phyloP scores from a whole-genome alignment of 352 stramenopile species.

The Globisporangium acanthophoron region DNA sequence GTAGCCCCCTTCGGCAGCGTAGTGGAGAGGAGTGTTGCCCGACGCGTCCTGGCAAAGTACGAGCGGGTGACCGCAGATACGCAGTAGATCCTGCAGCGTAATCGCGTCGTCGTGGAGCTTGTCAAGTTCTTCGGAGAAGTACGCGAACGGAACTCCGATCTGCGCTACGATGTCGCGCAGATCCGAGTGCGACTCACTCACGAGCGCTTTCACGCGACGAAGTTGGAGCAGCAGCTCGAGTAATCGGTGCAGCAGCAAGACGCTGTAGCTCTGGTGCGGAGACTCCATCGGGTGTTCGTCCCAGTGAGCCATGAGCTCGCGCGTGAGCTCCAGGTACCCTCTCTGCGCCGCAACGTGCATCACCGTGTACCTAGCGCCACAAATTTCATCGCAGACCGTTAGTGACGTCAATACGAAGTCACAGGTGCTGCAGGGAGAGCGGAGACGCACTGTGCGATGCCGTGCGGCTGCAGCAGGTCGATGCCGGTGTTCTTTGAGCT shows the following conservation, averaged over 20 bases:
- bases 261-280: conserved; percentile 57
- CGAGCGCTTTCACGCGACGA: conserved; percentile 38
- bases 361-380: conserved; percentile 34
- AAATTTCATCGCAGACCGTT: not conserved
- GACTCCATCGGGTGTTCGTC: conserved; percentile 55
- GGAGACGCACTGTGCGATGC: conserved; percentile 41
- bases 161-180: conserved; percentile 42
- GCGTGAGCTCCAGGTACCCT: conserved; percentile 62
- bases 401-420: not conserved
- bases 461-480: conserved; percentile 61
- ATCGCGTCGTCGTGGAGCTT: conserved; percentile 51
- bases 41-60: conserved; percentile 52
- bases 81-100: conserved; percentile 53
- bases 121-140: conserved; percentile 65
- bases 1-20: conserved; percentile 70
- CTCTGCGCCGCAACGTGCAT: conserved; percentile 59
- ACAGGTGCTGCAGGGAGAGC: too few species aligned
- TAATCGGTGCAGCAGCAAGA: conserved; percentile 40
- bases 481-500: conserved; percentile 51
- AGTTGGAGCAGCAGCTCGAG: conserved; percentile 45
- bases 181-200: conserved; percentile 57
- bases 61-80: conserved; percentile 68
- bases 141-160: conserved; percentile 48
- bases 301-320: conserved; percentile 57
- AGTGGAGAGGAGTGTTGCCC: conserved; percentile 74